Evolutionary conservation across 345 rosid genomes (phyloP).

Genomic region (Populus simonii): DNA sequence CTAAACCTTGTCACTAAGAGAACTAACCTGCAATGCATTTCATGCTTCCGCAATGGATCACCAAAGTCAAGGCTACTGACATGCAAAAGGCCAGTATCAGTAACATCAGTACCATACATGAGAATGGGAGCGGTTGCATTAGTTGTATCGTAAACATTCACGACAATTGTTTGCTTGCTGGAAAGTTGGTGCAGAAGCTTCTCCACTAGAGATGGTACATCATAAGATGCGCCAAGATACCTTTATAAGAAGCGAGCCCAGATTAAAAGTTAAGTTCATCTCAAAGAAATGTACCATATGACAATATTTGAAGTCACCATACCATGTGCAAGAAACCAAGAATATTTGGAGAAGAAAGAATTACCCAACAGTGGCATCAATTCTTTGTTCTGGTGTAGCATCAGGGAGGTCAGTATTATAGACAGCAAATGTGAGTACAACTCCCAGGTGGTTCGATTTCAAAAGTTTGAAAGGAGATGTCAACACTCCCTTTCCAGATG

Average conservation of each 20-base stretch:
- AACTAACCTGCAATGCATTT: conserved; percentile 92
- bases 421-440: conserved; percentile 89
- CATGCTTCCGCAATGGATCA: conserved; percentile 84
- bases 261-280: conserved; percentile 1
- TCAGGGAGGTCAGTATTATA: conserved; percentile 63
- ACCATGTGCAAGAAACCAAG: conserved; percentile 5
- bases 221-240: conserved; percentile 95
- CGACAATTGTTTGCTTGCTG: conserved; percentile 81
- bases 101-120: conserved; percentile 78
- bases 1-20: neutral
- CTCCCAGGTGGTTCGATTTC: conserved; percentile 88
- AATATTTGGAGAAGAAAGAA: conserved; percentile 13
- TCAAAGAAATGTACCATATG: neutral
- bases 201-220: conserved; percentile 92
- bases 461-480: conserved; percentile 95
- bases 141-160: conserved; percentile 87
- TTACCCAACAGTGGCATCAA: conserved; percentile 82
- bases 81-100: conserved; percentile 57
- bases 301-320: neutral
- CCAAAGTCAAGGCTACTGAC: conserved; percentile 82
- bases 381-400: conserved; percentile 72
- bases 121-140: conserved; percentile 56
- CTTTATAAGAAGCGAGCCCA: conserved; percentile 36
- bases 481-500: conserved; percentile 89
- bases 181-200: conserved; percentile 95